Percentiles rank a stretch among this genome's conserved stretches.
Evolutionary conservation across 202 grass and related monocot species (phyloP).

Genomic region (Hordeum pubiflorum): DNA sequence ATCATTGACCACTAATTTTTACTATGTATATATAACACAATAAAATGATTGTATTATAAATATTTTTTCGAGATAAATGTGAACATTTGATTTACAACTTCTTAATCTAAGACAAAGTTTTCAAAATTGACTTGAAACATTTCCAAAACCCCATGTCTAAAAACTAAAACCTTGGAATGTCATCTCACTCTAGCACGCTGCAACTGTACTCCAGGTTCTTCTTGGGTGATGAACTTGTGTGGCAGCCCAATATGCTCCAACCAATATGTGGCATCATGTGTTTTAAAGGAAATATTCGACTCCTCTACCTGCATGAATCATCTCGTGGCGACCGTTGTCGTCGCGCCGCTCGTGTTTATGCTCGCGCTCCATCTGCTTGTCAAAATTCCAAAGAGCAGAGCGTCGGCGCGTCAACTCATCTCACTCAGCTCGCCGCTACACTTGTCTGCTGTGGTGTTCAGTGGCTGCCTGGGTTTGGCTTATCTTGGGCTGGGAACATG

Average conservation of each 20-base stretch:
- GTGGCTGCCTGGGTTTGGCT: slow-evolving; percentile 41
- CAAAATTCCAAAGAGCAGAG: slow-evolving; percentile 24
- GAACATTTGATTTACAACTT: too few relatives aligned
- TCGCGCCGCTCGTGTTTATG: background rate
- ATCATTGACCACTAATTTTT: too few relatives aligned
- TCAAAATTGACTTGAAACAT: too few relatives aligned
- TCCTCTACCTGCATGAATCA: slow-evolving; percentile 66
- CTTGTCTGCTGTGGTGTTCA: slow-evolving; percentile 17
- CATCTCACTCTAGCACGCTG: background rate
- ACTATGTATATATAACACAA: too few relatives aligned
- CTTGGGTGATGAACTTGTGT: slow-evolving; percentile 33
- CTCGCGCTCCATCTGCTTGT: slow-evolving; percentile 38
- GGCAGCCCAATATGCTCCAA: slow-evolving; percentile 28
- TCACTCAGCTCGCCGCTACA: slow-evolving; percentile 15
- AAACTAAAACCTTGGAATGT: too few relatives aligned
- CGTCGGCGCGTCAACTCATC: background rate
- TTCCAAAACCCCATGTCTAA: too few relatives aligned
- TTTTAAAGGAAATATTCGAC: slow-evolving; percentile 10
- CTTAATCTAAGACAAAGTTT: too few relatives aligned
- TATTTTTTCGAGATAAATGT: too few relatives aligned
- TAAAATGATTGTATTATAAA: too few relatives aligned
- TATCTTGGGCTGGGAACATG: slow-evolving; percentile 45
- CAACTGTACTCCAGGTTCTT: slow-evolving; percentile 27
- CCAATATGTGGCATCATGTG: slow-evolving; percentile 18
- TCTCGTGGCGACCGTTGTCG: slow-evolving; percentile 10